phyloP scores from a whole-genome alignment of 129 eudicot genomes.

The Saposhnikovia divaricata region DNA sequence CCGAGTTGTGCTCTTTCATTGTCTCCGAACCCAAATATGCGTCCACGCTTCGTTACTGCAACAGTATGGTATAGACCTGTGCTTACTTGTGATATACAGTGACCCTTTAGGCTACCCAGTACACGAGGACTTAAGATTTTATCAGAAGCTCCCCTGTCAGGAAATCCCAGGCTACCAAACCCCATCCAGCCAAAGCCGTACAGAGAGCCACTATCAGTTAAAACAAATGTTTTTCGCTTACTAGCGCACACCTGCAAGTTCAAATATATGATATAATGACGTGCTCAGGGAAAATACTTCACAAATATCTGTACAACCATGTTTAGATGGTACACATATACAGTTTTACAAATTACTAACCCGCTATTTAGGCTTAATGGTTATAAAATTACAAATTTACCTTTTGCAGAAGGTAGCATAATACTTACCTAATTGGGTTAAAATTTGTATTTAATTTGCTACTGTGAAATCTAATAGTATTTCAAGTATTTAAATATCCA shows the following conservation, averaged over 20 bases:
- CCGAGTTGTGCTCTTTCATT: constrained; percentile 92
- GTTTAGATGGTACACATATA: background rate
- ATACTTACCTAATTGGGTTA: background rate
- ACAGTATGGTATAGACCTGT: constrained; percentile 90
- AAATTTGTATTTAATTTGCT: background rate
- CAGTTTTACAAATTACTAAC: background rate
- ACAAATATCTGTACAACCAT: background rate
- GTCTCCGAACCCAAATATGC: constrained; percentile 91
- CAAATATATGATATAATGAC: background rate
- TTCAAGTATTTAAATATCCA: background rate
- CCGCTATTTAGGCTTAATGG: background rate
- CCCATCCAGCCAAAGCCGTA: constrained; percentile 98
- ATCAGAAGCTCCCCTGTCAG: constrained; percentile 63
- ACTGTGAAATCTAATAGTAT: background rate
- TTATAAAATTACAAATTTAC: background rate
- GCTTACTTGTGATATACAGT: constrained; percentile 76
- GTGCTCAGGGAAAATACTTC: background rate
- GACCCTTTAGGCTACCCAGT: constrained; percentile 55
- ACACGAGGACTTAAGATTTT: constrained; percentile 60
- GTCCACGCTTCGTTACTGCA: constrained; percentile 58
- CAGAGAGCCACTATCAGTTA: constrained; percentile 61
- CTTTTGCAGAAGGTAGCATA: background rate
- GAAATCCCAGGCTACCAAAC: constrained; percentile 93
- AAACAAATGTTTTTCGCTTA: constrained; percentile 82
- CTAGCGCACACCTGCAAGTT: constrained; percentile 77